Base-by-base conservation (phyloP, 306 rosid species). In the Fagus sylvatica region DNA sequence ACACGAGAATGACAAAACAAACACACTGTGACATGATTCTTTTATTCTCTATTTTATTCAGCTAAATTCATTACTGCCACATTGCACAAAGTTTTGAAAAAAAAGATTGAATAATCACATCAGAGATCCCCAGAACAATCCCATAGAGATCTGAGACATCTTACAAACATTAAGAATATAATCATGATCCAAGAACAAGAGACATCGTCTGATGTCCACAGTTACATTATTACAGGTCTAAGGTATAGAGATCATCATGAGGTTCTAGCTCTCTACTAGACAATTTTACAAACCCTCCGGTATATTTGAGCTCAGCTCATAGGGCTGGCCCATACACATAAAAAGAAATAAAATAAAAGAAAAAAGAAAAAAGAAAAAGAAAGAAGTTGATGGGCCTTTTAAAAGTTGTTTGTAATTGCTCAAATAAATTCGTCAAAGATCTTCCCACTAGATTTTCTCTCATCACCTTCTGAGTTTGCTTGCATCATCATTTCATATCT, bases 401-500 rank as follows among this genome's bases (percentile, higher is more conserved):
- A 46, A 46, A 13, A 22, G 28, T 22, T 22, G 28, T 22, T 34
- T 69, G 67, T 73, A 51, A 72, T 74, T 69, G 64, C 66, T 43
- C 54, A 48, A 78, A 71, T 78, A 65, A 87, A 79, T 73, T 72
- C 41, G 64, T 77, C 79, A 73, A 78, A 78, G 86, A 89, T 66
- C 79, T 84, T 53, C 39, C 46, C 43, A 41, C 74, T 16, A 80
- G 81, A 79, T 68, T 51, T 84, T 74, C 42, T 74, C 42, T 74
- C 78, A 71, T 85, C 82, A 84, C 49, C 73, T 56, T 62, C 76
- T 60, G 80, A 71, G 75, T 33, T 66, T 81, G 86, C 90, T 86
- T 86, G 85, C 93, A 74, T 92, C 91, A 92, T 53, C 80, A 55
- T 22, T 78, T 79, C 76, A 48, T 43, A 74, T 60, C 51, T 36